These are phyloP conservation scores for Aspergillus bertholletiae DNA, from an alignment of 495 filamentous ascomycete genomes.

Conservation along the genomic window DNA sequence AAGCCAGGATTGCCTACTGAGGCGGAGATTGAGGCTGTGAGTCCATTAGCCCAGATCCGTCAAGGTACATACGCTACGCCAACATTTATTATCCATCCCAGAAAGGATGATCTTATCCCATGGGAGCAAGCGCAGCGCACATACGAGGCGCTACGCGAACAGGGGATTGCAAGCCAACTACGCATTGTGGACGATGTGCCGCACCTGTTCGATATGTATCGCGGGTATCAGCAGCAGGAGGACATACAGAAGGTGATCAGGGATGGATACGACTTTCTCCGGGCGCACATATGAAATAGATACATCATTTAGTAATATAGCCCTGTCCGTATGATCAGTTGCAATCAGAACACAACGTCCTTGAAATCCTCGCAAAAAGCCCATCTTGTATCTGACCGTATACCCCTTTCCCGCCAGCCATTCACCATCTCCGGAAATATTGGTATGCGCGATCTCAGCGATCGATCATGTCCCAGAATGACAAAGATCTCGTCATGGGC, in stretches of 20 bases:
- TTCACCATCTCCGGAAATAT: no score
- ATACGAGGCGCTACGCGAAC: conserved; percentile 20
- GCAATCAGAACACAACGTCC: no score
- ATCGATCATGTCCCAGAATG: no score
- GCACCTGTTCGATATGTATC: conserved; percentile 37
- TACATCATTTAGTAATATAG: no score
- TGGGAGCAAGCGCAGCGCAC: conserved; percentile 36
- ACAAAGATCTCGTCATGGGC: no score
- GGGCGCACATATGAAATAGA: no score
- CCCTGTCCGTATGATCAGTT: no score
- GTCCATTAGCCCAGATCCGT: conserved; percentile 35
- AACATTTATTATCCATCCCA: conserved; percentile 48
- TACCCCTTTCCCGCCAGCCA: no score
- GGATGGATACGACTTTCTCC: not conserved
- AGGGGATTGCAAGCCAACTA: conserved; percentile 25
- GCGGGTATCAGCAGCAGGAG: not conserved
- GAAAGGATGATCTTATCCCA: conserved; percentile 43
- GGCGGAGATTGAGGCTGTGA: conserved; percentile 24
- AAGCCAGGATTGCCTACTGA: conserved; percentile 2
- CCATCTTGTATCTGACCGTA: no score
- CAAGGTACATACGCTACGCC: conserved; percentile 36
- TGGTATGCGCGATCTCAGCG: no score
- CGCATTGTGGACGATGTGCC: conserved; percentile 22
- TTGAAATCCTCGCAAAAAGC: no score
- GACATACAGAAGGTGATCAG: not conserved